Percentiles rank a stretch among this genome's conserved stretches.
Conservation (phyloP, 306 rosid genomes). For the Corylus avellana region DNA sequence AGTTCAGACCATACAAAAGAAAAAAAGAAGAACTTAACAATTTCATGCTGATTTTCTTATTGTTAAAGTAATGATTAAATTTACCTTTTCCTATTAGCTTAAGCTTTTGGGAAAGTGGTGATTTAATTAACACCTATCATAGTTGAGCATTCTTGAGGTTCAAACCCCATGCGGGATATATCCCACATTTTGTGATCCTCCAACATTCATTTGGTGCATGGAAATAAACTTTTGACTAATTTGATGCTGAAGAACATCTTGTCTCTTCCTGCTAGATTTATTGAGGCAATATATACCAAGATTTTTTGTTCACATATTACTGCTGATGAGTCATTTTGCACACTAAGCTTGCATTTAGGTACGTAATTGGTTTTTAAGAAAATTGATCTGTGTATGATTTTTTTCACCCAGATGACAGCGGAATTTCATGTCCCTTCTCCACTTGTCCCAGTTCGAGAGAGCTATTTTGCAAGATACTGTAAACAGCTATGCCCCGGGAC, state of each 20-base stretch:
- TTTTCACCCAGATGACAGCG: constrained; percentile 38
- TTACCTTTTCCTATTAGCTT: too few relatives aligned
- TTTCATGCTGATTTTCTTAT: too few relatives aligned
- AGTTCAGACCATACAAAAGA: too few relatives aligned
- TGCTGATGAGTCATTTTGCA: not conserved
- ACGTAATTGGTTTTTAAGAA: not conserved
- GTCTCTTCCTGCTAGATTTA: not conserved
- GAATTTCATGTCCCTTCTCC: constrained; percentile 53
- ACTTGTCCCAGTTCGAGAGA: constrained; percentile 39
- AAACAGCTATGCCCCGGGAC: constrained; percentile 26
- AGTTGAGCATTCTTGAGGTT: too few relatives aligned
- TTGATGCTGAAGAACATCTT: not conserved
- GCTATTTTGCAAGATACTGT: constrained; percentile 56
- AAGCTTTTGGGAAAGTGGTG: too few relatives aligned
- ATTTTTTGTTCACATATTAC: not conserved
- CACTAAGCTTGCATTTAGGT: not conserved
- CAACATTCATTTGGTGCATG: not conserved
- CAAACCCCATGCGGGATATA: too few relatives aligned
- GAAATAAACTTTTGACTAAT: not conserved
- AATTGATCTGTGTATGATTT: not conserved
- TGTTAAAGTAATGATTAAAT: too few relatives aligned
- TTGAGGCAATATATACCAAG: too few relatives aligned
- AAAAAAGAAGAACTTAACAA: too few relatives aligned
- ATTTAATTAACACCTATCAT: too few relatives aligned
- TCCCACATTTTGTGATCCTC: not conserved